phyloP scores from a whole-genome alignment of 345 rosid species.

The Leavenworthia alabamica region DNA sequence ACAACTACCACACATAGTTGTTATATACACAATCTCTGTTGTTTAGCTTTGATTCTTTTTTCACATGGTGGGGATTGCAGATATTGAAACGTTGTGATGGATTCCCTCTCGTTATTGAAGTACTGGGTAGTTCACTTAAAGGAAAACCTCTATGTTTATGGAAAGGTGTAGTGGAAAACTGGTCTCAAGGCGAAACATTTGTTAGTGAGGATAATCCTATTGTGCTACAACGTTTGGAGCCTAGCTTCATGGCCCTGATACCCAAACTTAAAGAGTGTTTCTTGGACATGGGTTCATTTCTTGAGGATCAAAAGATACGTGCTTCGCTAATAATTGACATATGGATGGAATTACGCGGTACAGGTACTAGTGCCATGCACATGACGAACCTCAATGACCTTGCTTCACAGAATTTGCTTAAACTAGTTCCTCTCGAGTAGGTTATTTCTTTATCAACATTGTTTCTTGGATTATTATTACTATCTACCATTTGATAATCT shows the following conservation, averaged over 20 bases:
- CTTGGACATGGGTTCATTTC: conserved; percentile 56
- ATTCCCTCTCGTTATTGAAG: conserved; percentile 46
- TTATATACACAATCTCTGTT: too few species aligned
- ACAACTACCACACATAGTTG: too few species aligned
- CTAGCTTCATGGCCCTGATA: conserved; percentile 39
- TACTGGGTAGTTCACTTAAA: conserved; percentile 45
- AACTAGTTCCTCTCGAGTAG: conserved; percentile 38
- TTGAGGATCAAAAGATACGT: conserved; percentile 51
- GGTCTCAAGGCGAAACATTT: too few species aligned
- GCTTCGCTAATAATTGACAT: conserved; percentile 43
- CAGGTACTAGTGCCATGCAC: conserved; percentile 18
- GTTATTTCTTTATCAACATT: background rate
- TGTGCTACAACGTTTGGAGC: conserved; percentile 37
- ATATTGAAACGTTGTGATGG: conserved; percentile 52
- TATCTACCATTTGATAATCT: background rate
- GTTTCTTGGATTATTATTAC: background rate
- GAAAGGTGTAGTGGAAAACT: too few species aligned
- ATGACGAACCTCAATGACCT: conserved; percentile 40
- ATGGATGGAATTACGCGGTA: conserved; percentile 43
- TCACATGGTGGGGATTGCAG: conserved; percentile 24
- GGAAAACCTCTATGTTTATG: too few species aligned
- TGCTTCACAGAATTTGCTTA: conserved; percentile 33
- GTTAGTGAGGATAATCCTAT: conserved; percentile 3
- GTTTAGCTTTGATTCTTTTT: too few species aligned
- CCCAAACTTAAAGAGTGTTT: conserved; percentile 38